Evolutionary conservation across 129 eudicot genomes (phyloP).

Genomic region (Escallonia rubra): DNA sequence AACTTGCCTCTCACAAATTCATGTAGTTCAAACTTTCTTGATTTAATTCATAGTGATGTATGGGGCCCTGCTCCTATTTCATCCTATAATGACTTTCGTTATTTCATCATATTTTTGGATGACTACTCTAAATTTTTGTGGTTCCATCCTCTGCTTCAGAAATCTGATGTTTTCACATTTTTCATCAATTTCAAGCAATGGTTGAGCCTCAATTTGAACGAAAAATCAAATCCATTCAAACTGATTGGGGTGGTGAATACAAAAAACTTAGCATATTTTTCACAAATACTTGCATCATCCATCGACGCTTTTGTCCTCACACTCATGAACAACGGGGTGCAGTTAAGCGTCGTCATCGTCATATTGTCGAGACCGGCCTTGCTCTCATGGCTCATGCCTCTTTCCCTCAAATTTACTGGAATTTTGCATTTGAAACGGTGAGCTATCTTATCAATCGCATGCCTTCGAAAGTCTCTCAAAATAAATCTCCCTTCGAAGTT

Average conservation of each 20-base stretch:
- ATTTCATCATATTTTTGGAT: neutral
- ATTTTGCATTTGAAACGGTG: neutral
- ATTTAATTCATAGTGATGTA: conserved; percentile 1
- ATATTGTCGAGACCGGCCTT: neutral
- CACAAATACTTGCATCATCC: neutral
- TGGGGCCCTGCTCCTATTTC: neutral
- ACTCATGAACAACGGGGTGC: too few relatives aligned
- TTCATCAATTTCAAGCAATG: neutral
- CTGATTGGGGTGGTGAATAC: conserved; percentile 1
- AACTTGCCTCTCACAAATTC: too few relatives aligned
- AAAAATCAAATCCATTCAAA: neutral
- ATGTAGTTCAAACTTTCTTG: neutral
- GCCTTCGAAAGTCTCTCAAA: neutral
- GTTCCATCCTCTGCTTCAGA: neutral
- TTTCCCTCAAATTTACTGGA: neutral
- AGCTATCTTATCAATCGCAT: neutral
- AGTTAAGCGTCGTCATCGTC: too few relatives aligned
- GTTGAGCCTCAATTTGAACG: neutral
- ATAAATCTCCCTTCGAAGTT: neutral
- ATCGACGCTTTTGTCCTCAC: neutral
- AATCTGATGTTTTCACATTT: neutral
- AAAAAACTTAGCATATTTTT: neutral
- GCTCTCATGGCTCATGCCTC: neutral
- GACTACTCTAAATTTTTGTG: neutral
- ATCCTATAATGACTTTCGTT: neutral